Evolutionary conservation across 116 monocot genomes (phyloP), one percentile per base, ranked within the genome.

Genomic region (Iris pallida): DNA sequence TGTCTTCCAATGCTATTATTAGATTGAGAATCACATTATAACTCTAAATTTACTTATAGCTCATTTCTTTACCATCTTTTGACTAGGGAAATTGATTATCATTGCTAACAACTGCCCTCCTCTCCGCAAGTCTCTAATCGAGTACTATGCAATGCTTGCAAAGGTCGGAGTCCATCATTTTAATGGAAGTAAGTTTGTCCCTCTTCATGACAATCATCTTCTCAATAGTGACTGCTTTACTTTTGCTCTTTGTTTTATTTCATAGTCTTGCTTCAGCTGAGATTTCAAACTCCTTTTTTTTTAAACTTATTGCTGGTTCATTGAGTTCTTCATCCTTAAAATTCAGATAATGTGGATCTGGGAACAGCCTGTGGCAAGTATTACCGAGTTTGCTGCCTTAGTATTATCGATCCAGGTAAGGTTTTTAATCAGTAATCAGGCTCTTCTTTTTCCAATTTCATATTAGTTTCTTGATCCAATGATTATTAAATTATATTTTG

Each of bases 101-200:
- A 78, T 85, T 12, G 69, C 85, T 45, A 81, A 85, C 81, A 85
- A 85, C 44, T 81, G 82, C 75, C 81, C 85, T 42, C 85, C 85
- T 13, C 78, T 85, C 20, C 71, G 82, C 19, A 85, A 81, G 64
- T 81, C 81, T 30, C 78, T 81, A 47, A 81, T 85, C 11, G 85
- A 85, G 64, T 85, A 85, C 67, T 85, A 85, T 78, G 78, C 85
- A 5, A 85, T 85, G 85, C 44, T 85, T 68, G 71, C 81, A 6
- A 85, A 85, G 68, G 75, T 85, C 62, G 85, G 85, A 55, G 85
- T 85, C 4, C 85, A 85, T 57, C 85, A 85, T 68, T 85, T 78
- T 30, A 81, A 75, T 81, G 85, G 85, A 71, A 85, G 72, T 72
- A 48, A 72, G 72, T 63, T 30, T 30, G 30, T 30, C 30, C 30